Percentiles rank a stretch among this genome's conserved stretches.
Conservation (phyloP, 1,139 yeast genomes). For the Torulaspora globosa region DNA sequence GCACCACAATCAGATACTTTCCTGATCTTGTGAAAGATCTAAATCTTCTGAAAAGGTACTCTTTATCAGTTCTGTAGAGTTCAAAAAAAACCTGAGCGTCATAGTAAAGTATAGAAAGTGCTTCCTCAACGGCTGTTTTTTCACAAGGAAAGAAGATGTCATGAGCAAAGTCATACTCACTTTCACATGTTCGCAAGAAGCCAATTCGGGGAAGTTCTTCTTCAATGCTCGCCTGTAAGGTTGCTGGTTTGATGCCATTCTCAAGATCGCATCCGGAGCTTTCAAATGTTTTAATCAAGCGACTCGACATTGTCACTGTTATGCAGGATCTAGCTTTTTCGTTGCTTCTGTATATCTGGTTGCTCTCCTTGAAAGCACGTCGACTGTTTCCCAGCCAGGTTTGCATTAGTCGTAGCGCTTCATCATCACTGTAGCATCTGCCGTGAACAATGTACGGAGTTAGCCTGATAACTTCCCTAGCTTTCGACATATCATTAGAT, state of each 20-base stretch:
- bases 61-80: slow-evolving; percentile 36
- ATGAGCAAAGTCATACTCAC: slow-evolving; percentile 43
- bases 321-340: slow-evolving; percentile 51
- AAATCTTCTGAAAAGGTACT: slow-evolving; percentile 24
- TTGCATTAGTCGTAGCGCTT: slow-evolving; percentile 20
- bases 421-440: slow-evolving; percentile 20
- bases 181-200: slow-evolving; percentile 35
- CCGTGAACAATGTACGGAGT: slow-evolving; percentile 16
- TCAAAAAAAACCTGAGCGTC: slow-evolving; percentile 46
- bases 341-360: slow-evolving; percentile 47
- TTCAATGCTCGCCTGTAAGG: slow-evolving; percentile 25
- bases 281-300: slow-evolving; percentile 23
- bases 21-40: slow-evolving; percentile 28
- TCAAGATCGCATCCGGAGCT: slow-evolving; percentile 19
- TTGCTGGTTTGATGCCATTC: slow-evolving; percentile 33
- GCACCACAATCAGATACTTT: slow-evolving; percentile 41
- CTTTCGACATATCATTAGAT: not conserved
- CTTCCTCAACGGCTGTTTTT: slow-evolving; percentile 43
- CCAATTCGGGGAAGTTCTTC: slow-evolving; percentile 34
- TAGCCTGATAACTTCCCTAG: slow-evolving; percentile 1
- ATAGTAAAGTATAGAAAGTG: slow-evolving; percentile 44
- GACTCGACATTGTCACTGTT: slow-evolving; percentile 40
- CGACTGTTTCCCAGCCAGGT: slow-evolving; percentile 18
- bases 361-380: slow-evolving; percentile 45
- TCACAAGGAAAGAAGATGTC: slow-evolving; percentile 55